Evolutionary conservation across 768 basidiomycete species (phyloP), one percentile per base, ranked within the genome.

Genomic region (Agaricus subrufescens): DNA sequence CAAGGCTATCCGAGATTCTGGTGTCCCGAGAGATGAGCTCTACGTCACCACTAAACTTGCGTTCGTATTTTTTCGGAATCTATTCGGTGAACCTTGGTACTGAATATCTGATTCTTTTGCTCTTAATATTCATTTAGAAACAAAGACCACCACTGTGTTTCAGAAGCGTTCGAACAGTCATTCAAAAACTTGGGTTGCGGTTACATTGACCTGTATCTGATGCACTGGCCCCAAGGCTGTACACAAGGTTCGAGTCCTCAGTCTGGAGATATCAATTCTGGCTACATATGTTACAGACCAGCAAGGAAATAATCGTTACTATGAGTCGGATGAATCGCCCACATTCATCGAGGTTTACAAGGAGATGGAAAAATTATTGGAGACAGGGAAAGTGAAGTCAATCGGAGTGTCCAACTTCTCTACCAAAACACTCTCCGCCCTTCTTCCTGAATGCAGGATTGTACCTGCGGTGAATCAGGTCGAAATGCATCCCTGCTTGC

Each of bases 351-450:
- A 69, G 19, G 63, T 63, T 2, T 69, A 61, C 58, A 59, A 61
- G 34, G 59, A 64, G 40, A 66, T 68, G 64, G 65, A 68, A 50
- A 63, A 65, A 44, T 64, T 72, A 11, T 26, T 71, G 26, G 54
- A 62, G 46, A 66, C 63, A 11, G 68, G 74, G 37, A 78, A 76
- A 66, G 75, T 75, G 26, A 77, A 72, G 61, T 63, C 67, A 3
- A 76, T 80, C 54, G 83, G 83, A 8, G 80, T 86, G n/a, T 80
- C 79, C 38, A 84, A 84, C 66, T 82, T 82, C 61, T 78, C 76
- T 10, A 71, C 80, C 54, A 77, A 77, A 62, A 76, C 71, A 2
- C 62, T 72, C 11, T 62, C 52, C 3, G 51, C 71, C 38, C 70
- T 85, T 6, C 66, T 81, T 30, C 68, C 75, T 38, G 71, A 75